Conservation (phyloP, 2,329 filamentous ascomycete species). For the Penicillium sp. region DNA sequence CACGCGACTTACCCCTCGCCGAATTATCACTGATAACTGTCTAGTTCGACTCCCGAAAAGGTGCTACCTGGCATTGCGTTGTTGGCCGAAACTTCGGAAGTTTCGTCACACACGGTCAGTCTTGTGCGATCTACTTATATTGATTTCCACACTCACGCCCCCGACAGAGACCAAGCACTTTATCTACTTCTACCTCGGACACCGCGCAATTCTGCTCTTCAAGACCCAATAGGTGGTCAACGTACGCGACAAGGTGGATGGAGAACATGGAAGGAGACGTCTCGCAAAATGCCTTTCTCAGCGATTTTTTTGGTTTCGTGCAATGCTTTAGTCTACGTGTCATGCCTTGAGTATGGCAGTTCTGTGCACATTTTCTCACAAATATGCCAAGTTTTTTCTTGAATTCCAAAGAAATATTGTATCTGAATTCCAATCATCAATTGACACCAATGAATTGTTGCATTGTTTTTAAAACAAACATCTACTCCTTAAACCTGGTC, state of each 20-base stretch:
- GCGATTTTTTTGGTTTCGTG: slow-evolving; percentile 3
- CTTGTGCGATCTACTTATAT: background rate
- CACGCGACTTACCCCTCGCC: slow-evolving; percentile 6
- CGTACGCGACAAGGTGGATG: background rate
- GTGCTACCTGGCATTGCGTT: slow-evolving; percentile 98
- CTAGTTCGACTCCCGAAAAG: slow-evolving; percentile 94
- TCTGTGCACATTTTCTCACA: slow-evolving; percentile 12
- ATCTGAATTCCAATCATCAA: no score
- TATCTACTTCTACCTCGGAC: slow-evolving; percentile 99
- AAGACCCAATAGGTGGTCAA: slow-evolving; percentile 75
- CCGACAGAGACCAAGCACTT: slow-evolving; percentile 92
- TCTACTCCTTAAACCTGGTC: no score
- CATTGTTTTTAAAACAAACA: slow-evolving; percentile 1
- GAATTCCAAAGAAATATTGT: no score
- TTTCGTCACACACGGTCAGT: slow-evolving; percentile 91
- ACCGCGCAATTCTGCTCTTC: slow-evolving; percentile 96
- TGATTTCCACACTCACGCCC: slow-evolving; percentile 9
- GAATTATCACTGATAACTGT: slow-evolving; percentile 20
- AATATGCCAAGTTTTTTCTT: no score
- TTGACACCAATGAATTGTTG: no score
- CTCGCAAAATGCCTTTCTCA: slow-evolving; percentile 8
- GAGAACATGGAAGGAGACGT: background rate
- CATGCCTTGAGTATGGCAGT: slow-evolving; percentile 6
- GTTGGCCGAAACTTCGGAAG: slow-evolving; percentile 98
- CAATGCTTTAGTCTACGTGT: slow-evolving; percentile 8